phyloP scores from a whole-genome alignment of 768 basidiomycete genomes.

The Lentinula detonsa region DNA sequence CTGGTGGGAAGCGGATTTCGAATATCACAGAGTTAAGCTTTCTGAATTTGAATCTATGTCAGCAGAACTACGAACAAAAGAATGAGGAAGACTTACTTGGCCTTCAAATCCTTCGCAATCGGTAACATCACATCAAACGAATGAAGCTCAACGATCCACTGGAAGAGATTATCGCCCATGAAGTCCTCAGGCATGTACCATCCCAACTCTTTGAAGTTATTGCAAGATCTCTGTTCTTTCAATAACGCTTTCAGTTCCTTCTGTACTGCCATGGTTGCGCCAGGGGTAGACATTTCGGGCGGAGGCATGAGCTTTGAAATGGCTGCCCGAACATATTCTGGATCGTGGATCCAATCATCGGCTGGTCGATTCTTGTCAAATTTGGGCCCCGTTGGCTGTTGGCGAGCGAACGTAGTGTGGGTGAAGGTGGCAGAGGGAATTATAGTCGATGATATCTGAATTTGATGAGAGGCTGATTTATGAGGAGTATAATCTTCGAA shows the following conservation, averaged over 20 bases:
- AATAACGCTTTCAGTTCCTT: slow-evolving; percentile 58
- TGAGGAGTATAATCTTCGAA: background rate
- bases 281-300: slow-evolving; percentile 47
- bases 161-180: slow-evolving; percentile 62
- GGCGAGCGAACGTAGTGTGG: background rate
- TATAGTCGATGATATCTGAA: background rate
- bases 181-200: slow-evolving; percentile 70
- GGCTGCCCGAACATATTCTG: slow-evolving; percentile 37
- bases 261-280: slow-evolving; percentile 52
- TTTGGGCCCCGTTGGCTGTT: background rate
- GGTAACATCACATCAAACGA: slow-evolving; percentile 59
- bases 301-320: slow-evolving; percentile 51
- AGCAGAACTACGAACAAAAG: background rate
- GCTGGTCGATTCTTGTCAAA: slow-evolving; percentile 17
- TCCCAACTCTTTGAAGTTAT: slow-evolving; percentile 48
- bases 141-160: slow-evolving; percentile 72
- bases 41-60: slow-evolving; percentile 19
- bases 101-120: slow-evolving; percentile 53
- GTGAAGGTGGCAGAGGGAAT: background rate
- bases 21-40: slow-evolving; percentile 62
- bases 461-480: background rate
- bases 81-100: slow-evolving; percentile 25
- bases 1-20: slow-evolving; percentile 64
- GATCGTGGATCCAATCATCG: slow-evolving; percentile 53
- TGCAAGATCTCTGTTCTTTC: slow-evolving; percentile 46